Percentiles rank a stretch among this genome's conserved stretches.
phyloP scores from a whole-genome alignment of 164 flowering plant genomes.

The Vitis cinerea region DNA sequence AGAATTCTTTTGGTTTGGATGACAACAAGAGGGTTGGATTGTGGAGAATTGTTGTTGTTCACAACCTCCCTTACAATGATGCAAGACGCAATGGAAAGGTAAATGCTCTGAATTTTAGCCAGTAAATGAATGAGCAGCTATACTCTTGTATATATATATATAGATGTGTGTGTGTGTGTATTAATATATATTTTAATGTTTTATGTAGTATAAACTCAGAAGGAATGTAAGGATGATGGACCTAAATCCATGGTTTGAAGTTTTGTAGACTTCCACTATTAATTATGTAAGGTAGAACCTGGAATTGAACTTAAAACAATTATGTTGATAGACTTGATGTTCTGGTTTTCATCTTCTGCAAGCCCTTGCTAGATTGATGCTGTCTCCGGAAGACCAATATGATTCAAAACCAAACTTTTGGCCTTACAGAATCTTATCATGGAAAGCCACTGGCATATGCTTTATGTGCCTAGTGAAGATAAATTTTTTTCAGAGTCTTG shows the following conservation, averaged over 20 bases:
- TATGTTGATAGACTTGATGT: background rate
- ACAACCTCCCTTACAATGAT: slow-evolving; percentile 26
- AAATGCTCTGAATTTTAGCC: background rate
- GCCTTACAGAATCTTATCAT: too few relatives aligned
- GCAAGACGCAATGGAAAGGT: slow-evolving; percentile 32
- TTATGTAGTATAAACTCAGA: background rate
- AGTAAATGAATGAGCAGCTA: background rate
- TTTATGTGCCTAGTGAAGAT: too few relatives aligned
- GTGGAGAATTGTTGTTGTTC: slow-evolving; percentile 24
- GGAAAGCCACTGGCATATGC: too few relatives aligned
- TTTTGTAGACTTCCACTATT: background rate
- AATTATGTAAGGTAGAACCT: too few relatives aligned
- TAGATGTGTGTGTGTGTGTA: background rate
- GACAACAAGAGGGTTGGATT: slow-evolving; percentile 19
- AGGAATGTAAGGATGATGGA: background rate
- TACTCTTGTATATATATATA: background rate
- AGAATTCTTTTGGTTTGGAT: slow-evolving; percentile 15
- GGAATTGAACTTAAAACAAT: too few relatives aligned
- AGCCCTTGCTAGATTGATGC: too few relatives aligned
- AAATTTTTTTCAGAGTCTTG: too few relatives aligned
- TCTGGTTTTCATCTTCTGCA: background rate
- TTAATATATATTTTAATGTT: too few relatives aligned
- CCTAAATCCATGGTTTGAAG: background rate
- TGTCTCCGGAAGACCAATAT: background rate
- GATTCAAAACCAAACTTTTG: too few relatives aligned